phyloP scores from a whole-genome alignment of 192 early-diverging fungal species.

The Backusella psychrophila region DNA sequence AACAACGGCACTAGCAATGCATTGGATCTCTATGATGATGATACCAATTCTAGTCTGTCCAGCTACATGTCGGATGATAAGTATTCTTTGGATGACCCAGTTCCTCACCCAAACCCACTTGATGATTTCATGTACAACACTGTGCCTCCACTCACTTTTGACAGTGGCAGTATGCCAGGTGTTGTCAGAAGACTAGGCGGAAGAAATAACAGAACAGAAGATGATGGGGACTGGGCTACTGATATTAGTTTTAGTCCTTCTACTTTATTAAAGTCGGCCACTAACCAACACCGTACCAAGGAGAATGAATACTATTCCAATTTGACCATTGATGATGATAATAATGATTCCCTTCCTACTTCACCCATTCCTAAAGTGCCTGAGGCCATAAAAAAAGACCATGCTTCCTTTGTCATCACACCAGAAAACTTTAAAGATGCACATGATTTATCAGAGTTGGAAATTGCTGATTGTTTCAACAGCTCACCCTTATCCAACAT shows the following conservation, averaged over 20 bases:
- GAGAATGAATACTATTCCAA: conserved; percentile 1
- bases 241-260: conserved; percentile 1
- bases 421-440: conserved; percentile 1
- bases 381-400: neutral
- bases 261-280: neutral
- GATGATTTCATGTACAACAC: conserved; percentile 17
- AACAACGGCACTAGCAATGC: neutral
- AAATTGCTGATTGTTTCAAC: neutral
- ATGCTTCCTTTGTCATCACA: neutral
- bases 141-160: neutral
- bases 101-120: neutral
- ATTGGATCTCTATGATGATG: conserved; percentile 14
- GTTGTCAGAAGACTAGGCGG: neutral
- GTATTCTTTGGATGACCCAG: neutral
- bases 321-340: neutral
- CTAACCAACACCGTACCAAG: neutral
- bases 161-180: neutral
- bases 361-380: neutral
- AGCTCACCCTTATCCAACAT: neutral
- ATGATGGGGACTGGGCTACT: conserved; percentile 12
- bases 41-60: conserved; percentile 8
- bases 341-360: neutral
- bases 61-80: conserved; percentile 16
- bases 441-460: neutral
- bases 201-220: neutral